Evolutionary conservation across 2,329 filamentous ascomycete species (phyloP), one percentile per base, ranked within the genome.

Genomic region (Fusarium pilosicola): DNA sequence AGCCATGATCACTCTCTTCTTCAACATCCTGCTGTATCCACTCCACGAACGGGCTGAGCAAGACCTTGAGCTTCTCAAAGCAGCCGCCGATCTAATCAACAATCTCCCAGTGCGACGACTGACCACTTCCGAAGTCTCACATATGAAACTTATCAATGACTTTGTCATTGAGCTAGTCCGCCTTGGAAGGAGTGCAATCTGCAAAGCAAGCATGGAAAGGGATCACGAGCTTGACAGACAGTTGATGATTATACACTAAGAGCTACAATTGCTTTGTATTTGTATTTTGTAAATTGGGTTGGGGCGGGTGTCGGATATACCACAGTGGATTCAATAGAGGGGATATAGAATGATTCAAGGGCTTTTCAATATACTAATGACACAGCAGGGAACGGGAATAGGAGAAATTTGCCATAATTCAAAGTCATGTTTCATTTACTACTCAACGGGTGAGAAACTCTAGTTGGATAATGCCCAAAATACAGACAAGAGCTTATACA

Each of bases 1-100:
- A 0, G 88, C 88, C 3, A 80, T 88, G 20, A 80, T 89, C 60
- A 84, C 83, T 3, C 81, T 90, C 1, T 90, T 90, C 74, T 88
- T 86, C 80, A 88, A 86, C 66, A 84, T 90, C 36, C 79, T 90
- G 0, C 80, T 83, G 28, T 81, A 86, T 36, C 88, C 88, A 0
- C 79, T 84, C 0, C 79, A 86, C 32, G 79, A 83, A 0, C 79
- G 84, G 32, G 83, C 86, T 0, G 74, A 80, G 4, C 77, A 82
- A 7, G 88, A 90, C 62, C 74, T 89, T 9, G 81, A 83, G 10
- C 80, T 88, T 2, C 79, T 90, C 4, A 79, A 79, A 6, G 80
- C 80, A 20, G 82, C 85, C 0, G 83, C 84, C 0, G 77, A 82
- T 1, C 81, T 89, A 39, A 83, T 89, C 45, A 81, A 82, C 34